Evolutionary conservation across 345 rosid genomes (phyloP).

Genomic region (Salix brachista): DNA sequence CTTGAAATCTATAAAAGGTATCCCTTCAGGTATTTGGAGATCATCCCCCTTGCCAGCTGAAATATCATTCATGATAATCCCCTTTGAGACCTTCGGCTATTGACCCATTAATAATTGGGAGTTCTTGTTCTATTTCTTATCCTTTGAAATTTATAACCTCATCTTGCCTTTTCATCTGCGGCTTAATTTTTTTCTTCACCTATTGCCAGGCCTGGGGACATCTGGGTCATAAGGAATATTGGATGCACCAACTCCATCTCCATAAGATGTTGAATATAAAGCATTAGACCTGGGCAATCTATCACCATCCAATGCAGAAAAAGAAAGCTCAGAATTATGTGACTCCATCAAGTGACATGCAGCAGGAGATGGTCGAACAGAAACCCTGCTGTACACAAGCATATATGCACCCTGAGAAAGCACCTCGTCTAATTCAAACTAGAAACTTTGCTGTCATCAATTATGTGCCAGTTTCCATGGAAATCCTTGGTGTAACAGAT

Average conservation of each 20-base stretch:
- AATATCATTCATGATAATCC: slow-evolving; percentile 9
- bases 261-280: background rate
- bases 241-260: no score
- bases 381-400: no score
- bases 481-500: no score
- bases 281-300: background rate
- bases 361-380: no score
- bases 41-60: slow-evolving; percentile 14
- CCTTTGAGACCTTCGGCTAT: slow-evolving; percentile 15
- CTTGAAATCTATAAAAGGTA: slow-evolving; percentile 47
- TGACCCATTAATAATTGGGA: background rate
- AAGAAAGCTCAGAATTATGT: background rate
- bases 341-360: no score
- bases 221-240: no score
- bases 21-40: slow-evolving; percentile 20
- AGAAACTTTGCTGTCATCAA: no score
- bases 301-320: background rate
- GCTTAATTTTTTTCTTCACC: slow-evolving; percentile 6
- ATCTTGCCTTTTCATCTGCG: slow-evolving; percentile 3
- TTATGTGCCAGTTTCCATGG: no score
- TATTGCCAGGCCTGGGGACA: no score
- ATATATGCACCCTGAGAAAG: no score
- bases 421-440: no score
- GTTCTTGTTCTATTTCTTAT: slow-evolving; percentile 12
- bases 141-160: slow-evolving; percentile 7